phyloP scores from a whole-genome alignment of 2,329 filamentous ascomycete species.

The Aspergillus clavatus region DNA sequence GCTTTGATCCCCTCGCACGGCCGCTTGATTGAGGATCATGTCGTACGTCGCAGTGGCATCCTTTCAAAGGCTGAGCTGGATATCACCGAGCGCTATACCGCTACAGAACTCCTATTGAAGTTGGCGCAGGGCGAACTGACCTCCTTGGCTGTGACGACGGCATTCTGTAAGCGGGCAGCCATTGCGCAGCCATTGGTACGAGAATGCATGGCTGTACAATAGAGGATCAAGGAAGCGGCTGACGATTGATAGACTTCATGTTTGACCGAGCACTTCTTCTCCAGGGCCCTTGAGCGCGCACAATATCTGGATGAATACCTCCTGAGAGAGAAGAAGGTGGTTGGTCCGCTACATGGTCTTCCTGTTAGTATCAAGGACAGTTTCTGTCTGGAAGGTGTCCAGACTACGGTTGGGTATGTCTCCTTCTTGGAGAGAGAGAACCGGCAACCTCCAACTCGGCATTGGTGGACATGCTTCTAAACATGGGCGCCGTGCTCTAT shows the following conservation, averaged over 20 bases:
- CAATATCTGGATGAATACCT: constrained; percentile 23
- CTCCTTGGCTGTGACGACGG: constrained; percentile 42
- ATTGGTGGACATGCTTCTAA: constrained; percentile 17
- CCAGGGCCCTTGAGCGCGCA: constrained; percentile 21
- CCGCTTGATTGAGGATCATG: constrained; percentile 10
- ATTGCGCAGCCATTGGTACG: constrained; percentile 33
- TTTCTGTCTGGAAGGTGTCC: background rate
- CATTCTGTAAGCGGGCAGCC: constrained; percentile 41
- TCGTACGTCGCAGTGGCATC: constrained; percentile 34
- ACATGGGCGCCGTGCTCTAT: constrained; percentile 38
- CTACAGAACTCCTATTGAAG: constrained; percentile 22
- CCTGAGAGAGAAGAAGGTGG: too few relatives aligned
- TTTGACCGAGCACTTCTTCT: constrained; percentile 28
- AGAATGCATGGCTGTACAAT: too few relatives aligned
- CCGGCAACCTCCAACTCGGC: constrained; percentile 14
- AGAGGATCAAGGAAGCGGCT: too few relatives aligned
- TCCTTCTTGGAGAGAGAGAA: constrained; percentile 4
- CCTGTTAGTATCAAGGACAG: background rate
- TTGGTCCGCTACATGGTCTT: too few relatives aligned
- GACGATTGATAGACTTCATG: constrained; percentile 14
- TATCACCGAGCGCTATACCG: constrained; percentile 46
- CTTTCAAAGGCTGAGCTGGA: constrained; percentile 44
- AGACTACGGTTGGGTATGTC: background rate
- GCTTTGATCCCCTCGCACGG: constrained; percentile 6
- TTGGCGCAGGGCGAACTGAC: constrained; percentile 25